A percentile compares a stretch with the other conserved stretches of the same genome.
phyloP scores from a whole-genome alignment of 202 grass and related monocot species.

The Digitaria exilis region DNA sequence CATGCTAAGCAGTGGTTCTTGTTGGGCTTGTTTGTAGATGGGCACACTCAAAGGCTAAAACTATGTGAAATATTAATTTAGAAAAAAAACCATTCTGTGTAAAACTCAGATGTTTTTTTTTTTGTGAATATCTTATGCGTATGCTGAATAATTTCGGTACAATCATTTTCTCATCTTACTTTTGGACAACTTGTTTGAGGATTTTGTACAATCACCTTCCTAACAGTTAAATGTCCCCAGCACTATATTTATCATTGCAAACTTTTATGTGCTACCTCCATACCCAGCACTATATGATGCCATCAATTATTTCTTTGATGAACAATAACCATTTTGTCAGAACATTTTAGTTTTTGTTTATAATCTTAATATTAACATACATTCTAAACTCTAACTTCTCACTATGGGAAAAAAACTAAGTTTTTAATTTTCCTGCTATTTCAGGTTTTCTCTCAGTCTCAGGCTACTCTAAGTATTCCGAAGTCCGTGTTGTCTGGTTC shows the following conservation, averaged over 20 bases:
- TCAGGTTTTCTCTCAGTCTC: slow-evolving; percentile 82
- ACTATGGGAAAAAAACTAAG: no score
- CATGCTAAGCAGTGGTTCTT: not conserved
- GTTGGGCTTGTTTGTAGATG: not conserved
- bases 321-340: slow-evolving; percentile 15
- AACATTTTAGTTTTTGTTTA: slow-evolving; percentile 9
- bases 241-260: slow-evolving; percentile 19
- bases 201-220: not conserved
- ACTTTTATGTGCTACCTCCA: slow-evolving; percentile 21
- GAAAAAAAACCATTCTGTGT: not conserved
- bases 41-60: not conserved
- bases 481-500: slow-evolving; percentile 69
- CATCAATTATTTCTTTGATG: slow-evolving; percentile 7
- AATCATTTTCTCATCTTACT: slow-evolving; percentile 5
- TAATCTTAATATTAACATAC: not conserved
- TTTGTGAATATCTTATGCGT: not conserved
- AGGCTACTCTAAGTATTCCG: slow-evolving; percentile 64
- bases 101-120: slow-evolving; percentile 15
- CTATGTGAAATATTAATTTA: slow-evolving; percentile 4
- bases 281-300: no score
- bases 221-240: not conserved
- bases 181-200: slow-evolving; percentile 9
- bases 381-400: slow-evolving; percentile 24
- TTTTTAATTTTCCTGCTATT: slow-evolving; percentile 40
- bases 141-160: not conserved